Evolutionary conservation across 108 stramenopile genomes (phyloP), one percentile per base, ranked within the genome.

Genomic region (Phaeodactylum tricornutum): DNA sequence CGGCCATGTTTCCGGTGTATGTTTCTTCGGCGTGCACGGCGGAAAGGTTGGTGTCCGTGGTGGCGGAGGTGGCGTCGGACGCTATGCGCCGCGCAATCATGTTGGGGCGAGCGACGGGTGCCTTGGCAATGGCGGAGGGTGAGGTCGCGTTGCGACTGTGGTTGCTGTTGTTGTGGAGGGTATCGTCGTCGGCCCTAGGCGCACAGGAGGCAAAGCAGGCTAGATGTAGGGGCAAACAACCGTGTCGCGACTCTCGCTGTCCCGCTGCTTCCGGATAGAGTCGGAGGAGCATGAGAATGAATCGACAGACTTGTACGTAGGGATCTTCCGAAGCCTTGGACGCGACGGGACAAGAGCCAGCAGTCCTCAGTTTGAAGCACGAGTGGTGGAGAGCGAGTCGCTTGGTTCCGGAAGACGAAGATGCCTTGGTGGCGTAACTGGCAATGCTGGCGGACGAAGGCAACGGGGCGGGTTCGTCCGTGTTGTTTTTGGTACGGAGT

Each of bases 171-270:
- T 50, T 35, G 20, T 26, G 8, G 6, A 38, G 16, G 12, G 31
- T n/a, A 42, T 46, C 45, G 17, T 34, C 36, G 28, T 40, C 47
- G 22, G 34, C 44, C 24, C 34, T 24, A 4, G 75, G 70, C 6
- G 66, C 62, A 47, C 82, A 86, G 50, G 84, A 84, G 14, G 84
- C 84, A 64, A 92, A 92, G 11, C 79, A 75, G 4, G 79, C 81
- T 54, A 92, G 53, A 66, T 92, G 89, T 22, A 92, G 35, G 1
- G 89, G 89, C 47, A 92, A 53, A 61, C 89, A 92, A 6, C 89
- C 89, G 43, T 92, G 89, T 23, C 85, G 70, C n/a, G 78, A 72
- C 39, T 92, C 89, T 45, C 89, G 59, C 48, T 63, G 63, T 47
- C 71, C 61, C 12, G 80, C 81, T 21, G 85, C 84, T 39, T 85